Base-by-base conservation (phyloP, 2,329 filamentous ascomycete species). In the Lachnellula hyalina region DNA sequence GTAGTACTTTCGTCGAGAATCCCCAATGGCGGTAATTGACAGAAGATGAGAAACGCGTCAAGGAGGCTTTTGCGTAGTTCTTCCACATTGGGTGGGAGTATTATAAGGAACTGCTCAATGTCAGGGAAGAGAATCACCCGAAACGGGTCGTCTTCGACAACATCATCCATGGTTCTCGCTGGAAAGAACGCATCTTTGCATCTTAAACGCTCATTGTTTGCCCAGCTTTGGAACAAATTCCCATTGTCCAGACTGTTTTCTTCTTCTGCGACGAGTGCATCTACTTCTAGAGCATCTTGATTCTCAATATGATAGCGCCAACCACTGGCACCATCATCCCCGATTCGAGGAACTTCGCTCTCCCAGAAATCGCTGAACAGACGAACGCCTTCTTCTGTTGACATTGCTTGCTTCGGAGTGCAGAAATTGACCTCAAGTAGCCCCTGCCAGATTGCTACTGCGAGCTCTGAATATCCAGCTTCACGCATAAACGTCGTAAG, bases 341-440 rank as follows among this genome's bases (percentile, higher is more conserved):
- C 93, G 52, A 96, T 80, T 5, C 93, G 82, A 0, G 87, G 76
- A 0, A 83, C 78, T 66, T 96, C 93, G 54, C 84, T 89, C 56
- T 96, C 90, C 94, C 94, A 97, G 60, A 94, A 96, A 2, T 85
- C 78, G 47, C 81, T 75, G 58, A 96, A 88, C 0, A 76, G 49
- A 5, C 62, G 60, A 9, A 61, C 47, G n/a, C 59, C 61, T 11
- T 63, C 52, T 9, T 38, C 25, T 23, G 49, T 35, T 12, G 47
- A 34, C 2, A 63, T 60, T 41, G 65, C 47, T 5, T 66, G 53
- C 3, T 63, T 50, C 2, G 87, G 84, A 3, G 76, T 75, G 47
- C 83, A 83, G 56, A 90, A 80, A 17, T 82, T 83, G 51, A 87
- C 75, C 66, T 96, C 93, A 0, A 96, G 71, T 1, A 88, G 64